Evolutionary conservation across 768 basidiomycete genomes (phyloP), one percentile per base, ranked within the genome.

Genomic region (Tricholoma bakamatsutake): DNA sequence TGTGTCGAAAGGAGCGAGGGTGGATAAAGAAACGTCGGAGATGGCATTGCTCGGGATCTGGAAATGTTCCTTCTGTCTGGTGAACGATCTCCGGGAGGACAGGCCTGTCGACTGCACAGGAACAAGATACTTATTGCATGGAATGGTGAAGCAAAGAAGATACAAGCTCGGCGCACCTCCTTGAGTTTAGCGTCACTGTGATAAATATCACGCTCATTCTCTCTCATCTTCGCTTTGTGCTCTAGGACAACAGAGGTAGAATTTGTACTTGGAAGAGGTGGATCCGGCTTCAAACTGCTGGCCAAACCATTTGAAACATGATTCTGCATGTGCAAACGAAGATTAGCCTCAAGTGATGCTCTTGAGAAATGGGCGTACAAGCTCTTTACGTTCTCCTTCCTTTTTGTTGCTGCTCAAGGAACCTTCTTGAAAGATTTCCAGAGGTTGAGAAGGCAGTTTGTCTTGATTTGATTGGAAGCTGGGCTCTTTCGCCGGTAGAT

Each of bases 401-500:
- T 61, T 61, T 47, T 42, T 50, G 34, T 60, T 59, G 30, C 54
- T 58, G 10, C 51, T 47, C 39, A 55, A 55, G 21, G 45, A 34
- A 30, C 34, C 57, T 8, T 48, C 15, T 46, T 54, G 51, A 37
- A 24, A 48, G 50, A 51, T 45, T 49, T 56, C 56, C 12, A 27
- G n/a, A 31, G 48, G 52, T 51, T 61, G 57, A 24, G 61, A 58
- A 10, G 17, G 15, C 12, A 53, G 35, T 24, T 42, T 54, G 17
- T 67, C 62, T 37, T 54, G 53, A 31, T 48, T 40, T 33, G 39
- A 24, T 17, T 46, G 53, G 13, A 30, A 40, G 7, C 48, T 60
- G 15, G 34, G 28, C 6, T 67, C 64, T 54, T 55, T 68, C 33
- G 60, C 56, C 17, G 60, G 64, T 42, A 65, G 62, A 54, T 61